These are phyloP conservation scores for Sclerotinia subarctica DNA, from an alignment of 2,329 filamentous ascomycete species.

Conservation along the genomic window DNA sequence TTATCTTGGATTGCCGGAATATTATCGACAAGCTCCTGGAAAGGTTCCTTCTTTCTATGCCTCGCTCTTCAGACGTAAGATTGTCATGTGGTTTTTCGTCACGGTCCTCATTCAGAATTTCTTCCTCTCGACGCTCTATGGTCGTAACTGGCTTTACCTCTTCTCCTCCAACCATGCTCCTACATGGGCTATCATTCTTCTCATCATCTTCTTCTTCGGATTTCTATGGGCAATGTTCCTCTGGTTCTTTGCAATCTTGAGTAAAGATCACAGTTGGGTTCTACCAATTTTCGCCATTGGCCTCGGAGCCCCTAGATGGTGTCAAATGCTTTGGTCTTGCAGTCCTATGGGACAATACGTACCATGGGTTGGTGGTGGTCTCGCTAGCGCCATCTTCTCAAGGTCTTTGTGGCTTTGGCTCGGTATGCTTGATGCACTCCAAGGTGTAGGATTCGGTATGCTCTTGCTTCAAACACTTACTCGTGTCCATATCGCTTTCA, in stretches of 20 bases:
- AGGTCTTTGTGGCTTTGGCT: slow-evolving; percentile 65
- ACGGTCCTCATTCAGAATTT: slow-evolving; percentile 46
- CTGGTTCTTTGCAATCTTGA: slow-evolving; percentile 51
- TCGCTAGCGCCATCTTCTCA: slow-evolving; percentile 54
- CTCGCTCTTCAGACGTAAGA: slow-evolving; percentile 59
- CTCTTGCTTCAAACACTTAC: slow-evolving; percentile 64
- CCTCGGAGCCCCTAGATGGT: slow-evolving; percentile 63
- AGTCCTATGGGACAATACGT: slow-evolving; percentile 59
- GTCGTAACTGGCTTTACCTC: slow-evolving; percentile 59
- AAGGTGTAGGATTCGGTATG: slow-evolving; percentile 67
- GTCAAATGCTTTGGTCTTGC: slow-evolving; percentile 64
- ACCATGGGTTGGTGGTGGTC: slow-evolving; percentile 54
- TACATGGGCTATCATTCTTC: slow-evolving; percentile 54
- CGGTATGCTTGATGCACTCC: slow-evolving; percentile 61
- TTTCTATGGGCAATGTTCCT: slow-evolving; percentile 54
- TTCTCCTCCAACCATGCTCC: slow-evolving; percentile 43
- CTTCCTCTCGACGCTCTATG: slow-evolving; percentile 57
- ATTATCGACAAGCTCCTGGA: slow-evolving; percentile 63
- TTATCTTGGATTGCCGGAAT: slow-evolving; percentile 61
- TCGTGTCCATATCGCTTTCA: slow-evolving; percentile 61
- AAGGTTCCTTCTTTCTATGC: slow-evolving; percentile 64
- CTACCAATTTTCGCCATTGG: slow-evolving; percentile 66
- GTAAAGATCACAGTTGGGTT: slow-evolving; percentile 61
- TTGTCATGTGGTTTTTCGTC: slow-evolving; percentile 65
- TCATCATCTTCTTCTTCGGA: slow-evolving; percentile 54